Base-by-base conservation (phyloP, 192 early-diverging fungal species). In the Dimargaris cristalligena region DNA sequence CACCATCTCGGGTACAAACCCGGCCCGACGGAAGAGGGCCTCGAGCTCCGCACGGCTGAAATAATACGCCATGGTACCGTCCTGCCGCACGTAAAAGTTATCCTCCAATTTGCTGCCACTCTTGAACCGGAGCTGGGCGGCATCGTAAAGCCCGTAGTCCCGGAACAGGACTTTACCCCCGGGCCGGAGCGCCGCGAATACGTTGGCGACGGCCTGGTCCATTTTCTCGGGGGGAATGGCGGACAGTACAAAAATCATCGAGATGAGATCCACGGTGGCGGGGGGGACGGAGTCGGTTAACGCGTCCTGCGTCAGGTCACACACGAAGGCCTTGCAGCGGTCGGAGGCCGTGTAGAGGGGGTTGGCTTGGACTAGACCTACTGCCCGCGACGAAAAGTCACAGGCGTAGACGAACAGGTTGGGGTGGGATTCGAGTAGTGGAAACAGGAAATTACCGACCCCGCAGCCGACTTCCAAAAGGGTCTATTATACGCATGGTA, bases 141-240 rank as follows among this genome's bases (percentile, higher is more conserved):
- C 77, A 68, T 99, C 97, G 69, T 97, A 92, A n/a, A 93, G 72
- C 18, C 89, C 97, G 71, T 99, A 97, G 68, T 99, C 96, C 34
- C 90, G 74, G 67, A 94, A 89, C 58, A 93, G 66, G 4, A 97
- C 74, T 25, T 87, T 60, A 28, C 97, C 94, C 16, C 94, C 94
- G 10, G 93, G 91, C 62, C 90, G 92, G 22, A 99, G 63, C 32
- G 81, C 70, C 63, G 84, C 80, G 61, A 73, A 77, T 28, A 96
- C 82, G 65, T 99, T 97, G 29, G 68, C 57, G 13, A 90, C 76
- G 0, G 90, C 92, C 10, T 78, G 76, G 2, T 78, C 70, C 85
- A 92, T 93, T 45, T 88, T 83, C 47, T 84, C 73, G 48, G 94
- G 87, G 38, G 89, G 81, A 25, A 99, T 58, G 13, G 97, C 94